Evolutionary conservation across 2,329 filamentous ascomycete species (phyloP), one percentile per base, ranked within the genome.

Genomic region (Leptodontidium sp.): DNA sequence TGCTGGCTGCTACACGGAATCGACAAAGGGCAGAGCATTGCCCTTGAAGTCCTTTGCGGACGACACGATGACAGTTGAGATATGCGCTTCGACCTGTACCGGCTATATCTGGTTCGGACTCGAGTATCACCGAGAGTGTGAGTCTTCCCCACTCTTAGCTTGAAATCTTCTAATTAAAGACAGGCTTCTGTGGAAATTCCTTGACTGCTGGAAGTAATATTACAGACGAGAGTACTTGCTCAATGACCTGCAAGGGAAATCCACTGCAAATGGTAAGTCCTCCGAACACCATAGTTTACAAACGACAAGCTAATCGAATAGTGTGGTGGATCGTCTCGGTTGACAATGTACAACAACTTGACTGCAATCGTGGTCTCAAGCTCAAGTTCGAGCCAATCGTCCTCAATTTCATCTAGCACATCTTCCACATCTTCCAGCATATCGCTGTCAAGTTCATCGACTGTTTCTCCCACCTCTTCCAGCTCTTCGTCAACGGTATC

Each of bases 1-100:
- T 40, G 38, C 58, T 24, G 79, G 79, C 26, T 81, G 79, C 64
- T 81, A 79, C 49, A 76, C 76, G 1, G 78, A 79, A 63, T 73
- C 71, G 0, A 73, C 71, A 0, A 71, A 62, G 21, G 75, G 74
- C 3, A 70, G 77, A 4, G 76, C 78, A 6, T 67, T 79, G 0
- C 57, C 45, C 38, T 55, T 32, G 5, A 68, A 68, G 14, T 68
- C 66, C 5, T 73, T 70, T 49, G 63, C 69, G 21, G 73, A 70
- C 24, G 68, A 75, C 50, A 68, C 69, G 12, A 74, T 75, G 68
- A 72, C 69, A 11, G 66, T 79, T 55, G 73, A 80, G 61, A 71
- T 71, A 7, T 80, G 79, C 64, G 72, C 69, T 24, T 29, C 70
- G 1, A 68, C 73, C 29, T 80, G 76, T 32, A 72, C 73, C 6